These are phyloP conservation scores for Plectosphaerella plurivora DNA, from an alignment of 2,329 filamentous ascomycete genomes.

Conservation along the genomic window DNA sequence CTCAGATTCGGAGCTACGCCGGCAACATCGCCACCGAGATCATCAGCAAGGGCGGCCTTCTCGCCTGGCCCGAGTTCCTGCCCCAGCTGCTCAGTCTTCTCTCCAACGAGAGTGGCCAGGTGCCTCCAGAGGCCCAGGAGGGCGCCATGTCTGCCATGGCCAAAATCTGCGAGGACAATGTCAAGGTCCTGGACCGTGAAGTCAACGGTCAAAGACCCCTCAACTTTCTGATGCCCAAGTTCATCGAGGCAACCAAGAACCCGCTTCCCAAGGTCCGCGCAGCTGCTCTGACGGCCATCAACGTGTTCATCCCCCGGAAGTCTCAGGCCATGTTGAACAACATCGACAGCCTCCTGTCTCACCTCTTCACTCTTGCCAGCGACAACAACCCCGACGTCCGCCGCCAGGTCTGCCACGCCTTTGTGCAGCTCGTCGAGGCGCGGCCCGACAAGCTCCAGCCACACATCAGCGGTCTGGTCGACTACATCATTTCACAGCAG, in stretches of 20 bases:
- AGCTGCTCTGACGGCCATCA: conserved; percentile 78
- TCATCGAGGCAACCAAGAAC: conserved; percentile 81
- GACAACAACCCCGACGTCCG: conserved; percentile 80
- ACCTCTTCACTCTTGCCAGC: conserved; percentile 74
- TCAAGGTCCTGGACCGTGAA: conserved; percentile 77
- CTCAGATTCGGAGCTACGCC: conserved; percentile 81
- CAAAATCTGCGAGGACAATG: conserved; percentile 97
- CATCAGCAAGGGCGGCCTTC: conserved; percentile 75
- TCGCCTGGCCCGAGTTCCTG: conserved; percentile 88
- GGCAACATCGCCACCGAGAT: conserved; percentile 94
- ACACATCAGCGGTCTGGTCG: conserved; percentile 81
- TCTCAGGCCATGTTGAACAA: conserved; percentile 76
- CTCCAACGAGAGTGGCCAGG: conserved; percentile 64
- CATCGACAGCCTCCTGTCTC: conserved; percentile 75
- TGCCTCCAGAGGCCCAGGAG: conserved; percentile 73
- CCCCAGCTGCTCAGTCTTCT: conserved; percentile 77
- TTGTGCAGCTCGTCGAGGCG: conserved; percentile 87
- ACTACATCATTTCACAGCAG: conserved; percentile 91
- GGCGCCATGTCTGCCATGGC: conserved; percentile 88
- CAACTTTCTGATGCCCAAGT: conserved; percentile 82
- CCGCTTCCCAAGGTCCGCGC: conserved; percentile 72
- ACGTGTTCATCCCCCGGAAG: conserved; percentile 84
- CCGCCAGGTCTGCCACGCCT: conserved; percentile 87
- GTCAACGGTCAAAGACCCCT: conserved; percentile 86
- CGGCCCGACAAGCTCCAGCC: conserved; percentile 86